These are phyloP conservation scores for Clarireedia monteithiana DNA, from an alignment of 2,329 filamentous ascomycete genomes.

Conservation along the genomic window DNA sequence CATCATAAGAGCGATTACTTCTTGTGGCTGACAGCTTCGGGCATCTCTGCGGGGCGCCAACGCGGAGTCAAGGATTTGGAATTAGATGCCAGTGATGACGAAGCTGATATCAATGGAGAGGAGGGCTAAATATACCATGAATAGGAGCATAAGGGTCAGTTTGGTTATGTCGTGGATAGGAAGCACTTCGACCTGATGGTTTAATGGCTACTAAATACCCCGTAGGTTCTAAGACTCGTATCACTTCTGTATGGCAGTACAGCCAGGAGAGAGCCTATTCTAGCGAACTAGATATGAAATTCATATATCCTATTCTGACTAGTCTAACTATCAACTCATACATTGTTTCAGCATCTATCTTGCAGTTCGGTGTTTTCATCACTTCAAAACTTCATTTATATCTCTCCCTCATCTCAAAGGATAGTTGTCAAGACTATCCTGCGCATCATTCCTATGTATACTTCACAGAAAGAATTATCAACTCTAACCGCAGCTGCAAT, in stretches of 20 bases:
- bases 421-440: too few relatives aligned
- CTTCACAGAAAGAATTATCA: neutral
- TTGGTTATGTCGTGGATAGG: neutral
- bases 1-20: constrained; percentile 65
- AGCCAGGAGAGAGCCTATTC: too few relatives aligned
- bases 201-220: too few relatives aligned
- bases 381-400: neutral
- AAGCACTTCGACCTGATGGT: too few relatives aligned
- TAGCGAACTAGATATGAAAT: too few relatives aligned
- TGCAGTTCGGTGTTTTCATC: neutral
- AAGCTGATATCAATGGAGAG: constrained; percentile 11
- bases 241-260: too few relatives aligned
- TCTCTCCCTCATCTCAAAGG: neutral
- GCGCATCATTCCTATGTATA: too few relatives aligned
- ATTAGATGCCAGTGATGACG: constrained; percentile 11
- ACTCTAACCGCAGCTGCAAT: neutral
- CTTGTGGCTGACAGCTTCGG: constrained; percentile 65
- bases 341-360: neutral
- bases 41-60: constrained; percentile 52
- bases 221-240: too few relatives aligned
- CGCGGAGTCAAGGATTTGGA: constrained; percentile 16
- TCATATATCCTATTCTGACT: too few relatives aligned
- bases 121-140: constrained; percentile 5
- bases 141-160: neutral
- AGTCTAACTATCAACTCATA: neutral